Conservation (phyloP, 352 stramenopile species). For the Phytophthora colocasiae region DNA sequence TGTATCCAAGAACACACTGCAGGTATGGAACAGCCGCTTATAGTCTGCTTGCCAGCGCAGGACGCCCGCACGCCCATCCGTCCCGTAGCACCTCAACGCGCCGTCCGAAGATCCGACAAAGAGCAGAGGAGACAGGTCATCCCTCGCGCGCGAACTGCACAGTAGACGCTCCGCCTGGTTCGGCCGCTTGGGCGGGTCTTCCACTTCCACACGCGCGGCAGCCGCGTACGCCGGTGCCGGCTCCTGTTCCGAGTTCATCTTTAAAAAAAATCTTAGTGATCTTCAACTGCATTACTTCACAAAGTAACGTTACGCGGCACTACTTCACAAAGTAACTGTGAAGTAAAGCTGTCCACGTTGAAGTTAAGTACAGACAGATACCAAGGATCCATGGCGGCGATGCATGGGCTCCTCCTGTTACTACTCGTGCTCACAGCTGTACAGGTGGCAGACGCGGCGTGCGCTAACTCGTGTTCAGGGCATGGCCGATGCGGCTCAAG, state of each 20-base stretch:
- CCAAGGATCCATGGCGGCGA: constrained; percentile 4
- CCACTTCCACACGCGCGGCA: constrained; percentile 49
- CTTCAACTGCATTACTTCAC: no score
- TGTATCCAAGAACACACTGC: constrained; percentile 61
- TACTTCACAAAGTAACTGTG: no score
- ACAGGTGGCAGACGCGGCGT: constrained; percentile 37
- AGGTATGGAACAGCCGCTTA: constrained; percentile 67
- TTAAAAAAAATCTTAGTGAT: neutral
- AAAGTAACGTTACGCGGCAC: no score
- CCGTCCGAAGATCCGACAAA: constrained; percentile 67
- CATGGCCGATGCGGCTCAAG: constrained; percentile 57
- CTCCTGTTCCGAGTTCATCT: constrained; percentile 10
- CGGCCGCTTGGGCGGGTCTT: constrained; percentile 64
- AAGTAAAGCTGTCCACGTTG: no score
- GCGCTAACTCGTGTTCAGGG: constrained; percentile 70
- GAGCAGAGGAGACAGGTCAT: constrained; percentile 53
- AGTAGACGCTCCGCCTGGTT: constrained; percentile 60
- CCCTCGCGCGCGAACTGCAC: constrained; percentile 44
- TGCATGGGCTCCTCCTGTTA: constrained; percentile 1
- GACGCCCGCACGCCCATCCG: constrained; percentile 32
- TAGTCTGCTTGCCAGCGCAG: constrained; percentile 64
- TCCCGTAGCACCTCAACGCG: constrained; percentile 65
- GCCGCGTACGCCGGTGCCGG: constrained; percentile 48
- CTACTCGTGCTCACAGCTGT: constrained; percentile 3
- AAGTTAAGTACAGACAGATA: no score